Conservation (phyloP, 805 yeast species). For the Kodamaea kakaduensis region DNA sequence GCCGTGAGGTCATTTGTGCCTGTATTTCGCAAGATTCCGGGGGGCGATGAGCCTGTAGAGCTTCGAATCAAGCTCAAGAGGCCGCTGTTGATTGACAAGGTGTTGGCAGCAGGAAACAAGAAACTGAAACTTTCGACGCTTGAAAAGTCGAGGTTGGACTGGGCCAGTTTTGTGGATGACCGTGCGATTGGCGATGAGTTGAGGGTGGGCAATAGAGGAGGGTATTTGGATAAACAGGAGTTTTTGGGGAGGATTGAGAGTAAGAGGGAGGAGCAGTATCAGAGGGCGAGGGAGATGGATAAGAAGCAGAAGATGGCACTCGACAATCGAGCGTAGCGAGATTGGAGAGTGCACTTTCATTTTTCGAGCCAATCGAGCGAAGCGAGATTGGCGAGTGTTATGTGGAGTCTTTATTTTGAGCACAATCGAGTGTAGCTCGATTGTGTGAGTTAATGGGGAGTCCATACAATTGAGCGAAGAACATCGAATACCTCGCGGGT, state of each 20-base stretch:
- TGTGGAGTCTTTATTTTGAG: no score
- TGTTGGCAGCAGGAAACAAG: slow-evolving; percentile 59
- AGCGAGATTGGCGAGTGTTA: slow-evolving; percentile 2
- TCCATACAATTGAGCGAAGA: no score
- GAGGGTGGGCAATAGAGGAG: slow-evolving; percentile 76
- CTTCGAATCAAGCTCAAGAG: slow-evolving; percentile 62
- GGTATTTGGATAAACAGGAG: slow-evolving; percentile 87
- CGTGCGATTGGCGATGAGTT: slow-evolving; percentile 82
- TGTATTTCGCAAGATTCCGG: slow-evolving; percentile 30
- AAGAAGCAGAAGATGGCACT: no score
- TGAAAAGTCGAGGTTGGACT: slow-evolving; percentile 89
- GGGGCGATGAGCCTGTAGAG: slow-evolving; percentile 30
- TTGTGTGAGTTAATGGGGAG: no score
- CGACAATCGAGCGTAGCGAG: no score
- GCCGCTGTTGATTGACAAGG: slow-evolving; percentile 72
- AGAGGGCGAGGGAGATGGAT: slow-evolving; percentile 39
- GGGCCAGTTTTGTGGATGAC: slow-evolving; percentile 91
- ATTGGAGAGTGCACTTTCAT: no score
- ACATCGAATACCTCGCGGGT: no score
- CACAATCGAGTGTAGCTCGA: no score
- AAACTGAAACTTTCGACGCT: slow-evolving; percentile 77
- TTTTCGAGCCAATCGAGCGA: no score
- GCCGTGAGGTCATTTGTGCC: slow-evolving; percentile 28
- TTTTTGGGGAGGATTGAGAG: slow-evolving; percentile 74
- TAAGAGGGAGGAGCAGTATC: slow-evolving; percentile 49